A percentile compares a stretch with the other conserved stretches of the same genome.
Evolutionary conservation across 176 grass and related monocot genomes (phyloP).

Genomic region (Saccharum officinarum): DNA sequence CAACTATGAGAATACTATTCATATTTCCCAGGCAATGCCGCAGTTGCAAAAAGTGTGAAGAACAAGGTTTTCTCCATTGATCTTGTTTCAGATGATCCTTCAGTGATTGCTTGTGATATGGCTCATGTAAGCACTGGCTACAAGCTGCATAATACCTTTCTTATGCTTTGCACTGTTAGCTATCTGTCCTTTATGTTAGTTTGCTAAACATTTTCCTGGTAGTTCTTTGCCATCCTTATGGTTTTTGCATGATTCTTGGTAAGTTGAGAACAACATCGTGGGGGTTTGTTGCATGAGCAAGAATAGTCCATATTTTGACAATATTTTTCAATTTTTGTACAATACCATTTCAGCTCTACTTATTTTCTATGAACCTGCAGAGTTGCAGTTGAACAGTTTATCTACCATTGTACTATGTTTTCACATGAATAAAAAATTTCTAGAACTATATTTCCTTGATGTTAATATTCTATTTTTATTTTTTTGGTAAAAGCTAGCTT

Average conservation of each 20-base stretch:
- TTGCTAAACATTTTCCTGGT: neutral
- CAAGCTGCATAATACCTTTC: neutral
- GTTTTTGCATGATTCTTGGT: neutral
- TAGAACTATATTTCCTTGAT: neutral
- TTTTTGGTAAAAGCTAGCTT: neutral
- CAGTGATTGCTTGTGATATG: slow-evolving; percentile 94
- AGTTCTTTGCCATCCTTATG: neutral
- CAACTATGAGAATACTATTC: slow-evolving; percentile 4
- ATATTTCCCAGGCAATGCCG: slow-evolving; percentile 63
- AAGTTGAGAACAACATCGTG: neutral
- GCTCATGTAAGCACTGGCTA: slow-evolving; percentile 72
- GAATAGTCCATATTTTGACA: neutral
- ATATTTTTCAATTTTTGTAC: neutral
- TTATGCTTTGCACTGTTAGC: neutral
- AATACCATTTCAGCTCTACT: neutral
- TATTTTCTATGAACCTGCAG: neutral
- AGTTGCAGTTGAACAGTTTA: neutral
- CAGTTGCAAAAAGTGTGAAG: slow-evolving; percentile 85
- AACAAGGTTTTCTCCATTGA: slow-evolving; percentile 98
- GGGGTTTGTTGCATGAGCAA: neutral
- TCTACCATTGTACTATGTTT: neutral
- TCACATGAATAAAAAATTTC: neutral
- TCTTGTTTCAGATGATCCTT: slow-evolving; percentile 87
- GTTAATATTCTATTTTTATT: neutral
- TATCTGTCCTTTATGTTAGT: neutral